These are phyloP conservation scores for Anethum foeniculum DNA, from an alignment of 140 eudicot genomes.

Conservation along the genomic window DNA sequence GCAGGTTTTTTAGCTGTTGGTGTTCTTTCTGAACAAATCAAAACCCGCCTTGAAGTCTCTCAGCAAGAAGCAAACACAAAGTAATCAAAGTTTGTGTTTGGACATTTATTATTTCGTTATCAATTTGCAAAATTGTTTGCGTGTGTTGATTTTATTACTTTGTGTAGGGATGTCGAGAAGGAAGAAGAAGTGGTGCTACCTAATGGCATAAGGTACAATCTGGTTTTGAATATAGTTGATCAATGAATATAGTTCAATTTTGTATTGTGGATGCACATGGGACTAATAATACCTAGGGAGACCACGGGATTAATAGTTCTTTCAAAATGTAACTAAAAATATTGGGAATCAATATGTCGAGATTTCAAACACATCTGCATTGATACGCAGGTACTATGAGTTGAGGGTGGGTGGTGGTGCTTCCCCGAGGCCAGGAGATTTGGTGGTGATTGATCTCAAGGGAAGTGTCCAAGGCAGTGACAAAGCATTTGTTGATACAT, in stretches of 20 bases:
- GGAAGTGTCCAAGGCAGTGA: constrained; percentile 61
- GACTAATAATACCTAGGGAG: no score
- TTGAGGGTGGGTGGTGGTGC: constrained; percentile 87
- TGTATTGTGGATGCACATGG: not conserved
- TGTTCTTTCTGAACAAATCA: constrained; percentile 78
- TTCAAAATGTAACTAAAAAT: no score
- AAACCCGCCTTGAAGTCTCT: constrained; percentile 75
- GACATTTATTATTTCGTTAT: no score
- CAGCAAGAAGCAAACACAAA: constrained; percentile 68
- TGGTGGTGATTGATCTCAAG: constrained; percentile 75
- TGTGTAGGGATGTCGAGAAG: constrained; percentile 69
- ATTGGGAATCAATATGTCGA: no score
- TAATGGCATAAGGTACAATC: constrained; percentile 65
- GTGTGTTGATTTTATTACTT: constrained; percentile 4
- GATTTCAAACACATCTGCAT: not conserved
- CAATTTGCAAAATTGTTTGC: not conserved
- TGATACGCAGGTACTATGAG: constrained; percentile 57
- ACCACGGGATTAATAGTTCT: no score
- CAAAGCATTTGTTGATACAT: constrained; percentile 62
- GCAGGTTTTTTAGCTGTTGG: constrained; percentile 82
- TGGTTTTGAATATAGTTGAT: not conserved
- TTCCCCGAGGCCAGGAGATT: constrained; percentile 60
- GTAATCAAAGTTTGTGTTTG: constrained; percentile 16
- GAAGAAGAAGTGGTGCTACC: constrained; percentile 81
- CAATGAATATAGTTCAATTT: not conserved